phyloP scores from a whole-genome alignment of 495 filamentous ascomycete genomes.

The Rhypophila decipiens region DNA sequence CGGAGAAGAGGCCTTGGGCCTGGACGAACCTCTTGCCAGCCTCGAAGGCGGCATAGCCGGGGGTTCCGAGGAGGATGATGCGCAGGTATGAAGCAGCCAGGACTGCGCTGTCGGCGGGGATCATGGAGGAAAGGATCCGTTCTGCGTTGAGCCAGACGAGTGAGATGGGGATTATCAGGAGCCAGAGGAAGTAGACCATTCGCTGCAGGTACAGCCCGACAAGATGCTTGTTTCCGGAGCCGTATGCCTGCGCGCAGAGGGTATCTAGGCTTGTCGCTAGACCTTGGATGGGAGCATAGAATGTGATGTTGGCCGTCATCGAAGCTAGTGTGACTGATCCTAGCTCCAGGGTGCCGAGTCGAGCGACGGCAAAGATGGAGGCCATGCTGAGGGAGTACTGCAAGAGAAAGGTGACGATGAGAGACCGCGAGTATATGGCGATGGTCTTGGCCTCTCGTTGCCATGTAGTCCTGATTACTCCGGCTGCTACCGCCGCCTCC shows the following conservation, averaged over 20 bases:
- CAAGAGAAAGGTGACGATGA: slow-evolving; percentile 64
- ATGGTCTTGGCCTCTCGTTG: slow-evolving; percentile 70
- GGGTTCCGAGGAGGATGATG: slow-evolving; percentile 56
- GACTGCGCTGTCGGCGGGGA: slow-evolving; percentile 54
- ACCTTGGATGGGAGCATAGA: slow-evolving; percentile 66
- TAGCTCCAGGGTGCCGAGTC: slow-evolving; percentile 57
- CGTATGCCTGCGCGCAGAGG: slow-evolving; percentile 70
- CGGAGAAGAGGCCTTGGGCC: slow-evolving; percentile 65
- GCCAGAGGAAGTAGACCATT: slow-evolving; percentile 60
- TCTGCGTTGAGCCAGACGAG: slow-evolving; percentile 54
- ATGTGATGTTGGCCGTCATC: slow-evolving; percentile 73
- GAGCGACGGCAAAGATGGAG: slow-evolving; percentile 61
- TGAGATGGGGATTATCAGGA: slow-evolving; percentile 56
- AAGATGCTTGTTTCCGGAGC: slow-evolving; percentile 59
- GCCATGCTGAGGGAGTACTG: slow-evolving; percentile 72
- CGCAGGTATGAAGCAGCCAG: slow-evolving; percentile 64
- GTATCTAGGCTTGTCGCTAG: slow-evolving; percentile 67
- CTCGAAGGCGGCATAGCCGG: slow-evolving; percentile 65
- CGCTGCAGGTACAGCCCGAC: slow-evolving; percentile 68
- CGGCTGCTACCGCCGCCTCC: slow-evolving; percentile 72
- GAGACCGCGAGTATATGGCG: slow-evolving; percentile 47
- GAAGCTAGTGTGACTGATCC: slow-evolving; percentile 58
- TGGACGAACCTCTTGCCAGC: slow-evolving; percentile 66
- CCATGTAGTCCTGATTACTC: slow-evolving; percentile 79
- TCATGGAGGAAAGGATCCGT: slow-evolving; percentile 50